Conservation (phyloP, 352 stramenopile species). For the Halophytophthora batemanensis region DNA sequence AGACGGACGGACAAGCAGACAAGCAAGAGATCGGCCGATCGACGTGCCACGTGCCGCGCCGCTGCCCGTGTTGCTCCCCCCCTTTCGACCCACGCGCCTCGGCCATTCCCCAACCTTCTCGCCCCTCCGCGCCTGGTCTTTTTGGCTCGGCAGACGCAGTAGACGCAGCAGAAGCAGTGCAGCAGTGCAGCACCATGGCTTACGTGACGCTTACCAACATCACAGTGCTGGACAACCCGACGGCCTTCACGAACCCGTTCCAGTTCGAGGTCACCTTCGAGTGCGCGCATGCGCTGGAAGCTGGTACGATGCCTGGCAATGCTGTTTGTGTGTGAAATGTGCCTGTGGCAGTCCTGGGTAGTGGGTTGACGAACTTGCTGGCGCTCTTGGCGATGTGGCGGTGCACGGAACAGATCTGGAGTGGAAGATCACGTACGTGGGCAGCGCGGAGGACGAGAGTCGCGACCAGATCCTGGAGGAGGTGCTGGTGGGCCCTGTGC, state of each 20-base stretch:
- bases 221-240: conserved; percentile 98
- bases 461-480: conserved; percentile 98
- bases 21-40: conserved; percentile 4
- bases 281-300: conserved; percentile 94
- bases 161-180: not conserved
- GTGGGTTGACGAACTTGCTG: too few species aligned
- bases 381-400: not conserved
- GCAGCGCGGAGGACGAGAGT: conserved; percentile 93
- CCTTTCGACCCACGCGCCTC: not conserved
- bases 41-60: conserved; percentile 2
- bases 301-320: conserved; percentile 54
- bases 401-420: conserved; percentile 88
- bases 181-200: conserved; percentile 41
- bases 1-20: not conserved
- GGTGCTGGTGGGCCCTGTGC: conserved; percentile 97
- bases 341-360: not conserved
- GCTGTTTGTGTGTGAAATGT: not conserved
- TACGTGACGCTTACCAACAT: conserved; percentile 92
- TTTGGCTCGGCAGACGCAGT: not conserved
- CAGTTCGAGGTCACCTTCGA: conserved; percentile 99
- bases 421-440: conserved; percentile 99
- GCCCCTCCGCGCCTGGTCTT: not conserved
- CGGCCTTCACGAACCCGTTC: conserved; percentile 97
- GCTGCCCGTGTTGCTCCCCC: not conserved
- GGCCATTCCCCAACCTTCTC: conserved; percentile 12